A percentile compares a stretch with the other conserved stretches of the same genome.
Conservation (phyloP, 2,329 filamentous ascomycete species). For the Monosporascus sp. region DNA sequence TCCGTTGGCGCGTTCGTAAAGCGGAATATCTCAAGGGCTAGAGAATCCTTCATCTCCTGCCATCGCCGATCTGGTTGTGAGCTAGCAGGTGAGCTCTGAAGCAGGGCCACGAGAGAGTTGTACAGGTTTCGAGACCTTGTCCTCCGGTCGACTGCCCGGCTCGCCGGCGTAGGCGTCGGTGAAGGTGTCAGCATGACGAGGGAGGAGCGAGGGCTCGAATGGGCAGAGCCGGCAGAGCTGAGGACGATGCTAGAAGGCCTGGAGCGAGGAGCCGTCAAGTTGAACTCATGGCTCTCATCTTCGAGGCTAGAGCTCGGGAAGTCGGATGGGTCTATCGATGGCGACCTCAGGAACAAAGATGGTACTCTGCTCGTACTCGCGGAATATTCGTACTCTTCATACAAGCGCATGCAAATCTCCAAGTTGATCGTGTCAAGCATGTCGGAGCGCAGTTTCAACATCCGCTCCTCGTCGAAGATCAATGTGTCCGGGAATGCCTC, state of each 20-base stretch:
- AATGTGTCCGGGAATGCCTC: constrained; percentile 53
- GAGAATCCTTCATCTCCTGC: constrained; percentile 46
- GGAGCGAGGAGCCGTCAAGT: constrained; percentile 42
- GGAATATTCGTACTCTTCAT: constrained; percentile 44
- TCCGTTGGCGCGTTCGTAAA: constrained; percentile 46
- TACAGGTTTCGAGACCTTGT: constrained; percentile 44
- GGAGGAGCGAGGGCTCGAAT: constrained; percentile 48
- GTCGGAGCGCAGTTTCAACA: constrained; percentile 55
- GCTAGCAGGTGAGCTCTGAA: constrained; percentile 44
- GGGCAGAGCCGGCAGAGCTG: constrained; percentile 42
- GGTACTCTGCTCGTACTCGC: constrained; percentile 13
- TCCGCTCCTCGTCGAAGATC: constrained; percentile 59
- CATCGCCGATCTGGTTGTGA: constrained; percentile 42
- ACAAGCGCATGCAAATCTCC: constrained; percentile 58
- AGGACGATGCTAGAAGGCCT: constrained; percentile 49
- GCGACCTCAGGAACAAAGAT: constrained; percentile 18
- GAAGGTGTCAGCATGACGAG: constrained; percentile 34
- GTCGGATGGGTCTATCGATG: constrained; percentile 21
- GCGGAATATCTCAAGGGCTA: constrained; percentile 56
- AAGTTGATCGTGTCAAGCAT: constrained; percentile 58
- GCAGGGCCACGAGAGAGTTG: constrained; percentile 47
- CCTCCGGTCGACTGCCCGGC: constrained; percentile 34
- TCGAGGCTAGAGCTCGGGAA: constrained; percentile 20
- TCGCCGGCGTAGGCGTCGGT: constrained; percentile 31
- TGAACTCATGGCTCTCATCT: constrained; percentile 35